Conservation (phyloP, 345 rosid species). For the Salix suchowensis region DNA sequence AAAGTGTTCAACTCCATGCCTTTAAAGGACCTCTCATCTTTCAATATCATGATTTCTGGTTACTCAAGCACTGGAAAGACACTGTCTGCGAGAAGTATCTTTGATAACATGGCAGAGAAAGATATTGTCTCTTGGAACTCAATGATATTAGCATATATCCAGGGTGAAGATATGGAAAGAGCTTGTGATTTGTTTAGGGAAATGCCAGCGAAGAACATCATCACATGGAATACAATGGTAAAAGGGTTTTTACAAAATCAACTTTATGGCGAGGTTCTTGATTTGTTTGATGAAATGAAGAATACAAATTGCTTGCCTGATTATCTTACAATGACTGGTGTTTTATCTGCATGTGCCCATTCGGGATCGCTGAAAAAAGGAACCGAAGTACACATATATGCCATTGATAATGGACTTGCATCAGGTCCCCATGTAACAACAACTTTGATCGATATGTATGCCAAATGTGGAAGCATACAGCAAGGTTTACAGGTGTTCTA, state of each 20-base stretch:
- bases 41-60: slow-evolving; percentile 24
- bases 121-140: slow-evolving; percentile 28
- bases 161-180: slow-evolving; percentile 13
- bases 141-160: slow-evolving; percentile 7
- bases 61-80: slow-evolving; percentile 10
- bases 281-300: slow-evolving; percentile 24
- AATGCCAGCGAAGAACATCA: slow-evolving; percentile 14
- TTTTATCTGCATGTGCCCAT: slow-evolving; percentile 23
- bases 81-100: slow-evolving; percentile 6
- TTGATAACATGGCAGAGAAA: slow-evolving; percentile 12
- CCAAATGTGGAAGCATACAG: slow-evolving; percentile 28
- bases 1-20: slow-evolving; percentile 22
- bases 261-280: slow-evolving; percentile 6
- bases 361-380: slow-evolving; percentile 24
- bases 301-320: slow-evolving; percentile 8
- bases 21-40: slow-evolving; percentile 19
- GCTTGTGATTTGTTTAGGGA: slow-evolving; percentile 13
- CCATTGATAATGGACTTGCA: slow-evolving; percentile 9
- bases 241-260: slow-evolving; percentile 22
- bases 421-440: slow-evolving; percentile 18
- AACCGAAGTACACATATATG: slow-evolving; percentile 2
- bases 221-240: slow-evolving; percentile 28
- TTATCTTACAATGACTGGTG: slow-evolving; percentile 15
- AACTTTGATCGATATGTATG: slow-evolving; percentile 25
- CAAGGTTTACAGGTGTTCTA: slow-evolving; percentile 8